Conservation (phyloP, 1,284 basidiomycete genomes). For the Coriolopsis trogii region DNA sequence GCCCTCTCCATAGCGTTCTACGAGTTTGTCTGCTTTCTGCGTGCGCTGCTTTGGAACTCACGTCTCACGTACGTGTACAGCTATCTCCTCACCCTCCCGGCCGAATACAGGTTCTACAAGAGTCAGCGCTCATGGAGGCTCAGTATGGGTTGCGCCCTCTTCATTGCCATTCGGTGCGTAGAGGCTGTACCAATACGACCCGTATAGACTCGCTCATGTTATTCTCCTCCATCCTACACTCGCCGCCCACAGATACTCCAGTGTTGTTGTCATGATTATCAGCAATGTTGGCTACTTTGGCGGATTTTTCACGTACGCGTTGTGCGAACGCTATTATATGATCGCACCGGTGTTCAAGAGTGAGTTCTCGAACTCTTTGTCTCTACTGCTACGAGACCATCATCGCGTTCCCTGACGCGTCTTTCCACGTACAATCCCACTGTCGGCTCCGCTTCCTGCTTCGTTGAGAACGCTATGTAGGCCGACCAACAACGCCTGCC, state of each 20-base stretch:
- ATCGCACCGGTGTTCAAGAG: constrained; percentile 55
- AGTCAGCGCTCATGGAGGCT: constrained; percentile 34
- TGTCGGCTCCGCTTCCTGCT: too few species aligned
- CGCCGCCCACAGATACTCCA: constrained; percentile 36
- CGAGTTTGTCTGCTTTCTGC: constrained; percentile 28
- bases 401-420: neutral
- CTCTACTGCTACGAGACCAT: neutral
- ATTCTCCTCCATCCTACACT: neutral
- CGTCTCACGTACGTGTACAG: constrained; percentile 23
- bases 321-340: constrained; percentile 42
- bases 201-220: too few species aligned
- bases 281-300: constrained; percentile 44
- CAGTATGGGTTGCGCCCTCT: constrained; percentile 33
- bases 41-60: neutral
- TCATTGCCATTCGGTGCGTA: constrained; percentile 41
- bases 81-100: constrained; percentile 44
- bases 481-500: too few species aligned
- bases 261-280: constrained; percentile 38
- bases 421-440: neutral
- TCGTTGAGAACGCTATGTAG: too few species aligned
- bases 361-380: constrained; percentile 26
- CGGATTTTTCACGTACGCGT: constrained; percentile 20
- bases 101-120: constrained; percentile 43
- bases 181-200: too few species aligned
- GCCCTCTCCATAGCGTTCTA: constrained; percentile 34